A percentile compares a stretch with the other conserved stretches of the same genome.
These are phyloP conservation scores for Houttuynia cordata DNA, from an alignment of 164 flowering plant genomes.

Conservation along the genomic window DNA sequence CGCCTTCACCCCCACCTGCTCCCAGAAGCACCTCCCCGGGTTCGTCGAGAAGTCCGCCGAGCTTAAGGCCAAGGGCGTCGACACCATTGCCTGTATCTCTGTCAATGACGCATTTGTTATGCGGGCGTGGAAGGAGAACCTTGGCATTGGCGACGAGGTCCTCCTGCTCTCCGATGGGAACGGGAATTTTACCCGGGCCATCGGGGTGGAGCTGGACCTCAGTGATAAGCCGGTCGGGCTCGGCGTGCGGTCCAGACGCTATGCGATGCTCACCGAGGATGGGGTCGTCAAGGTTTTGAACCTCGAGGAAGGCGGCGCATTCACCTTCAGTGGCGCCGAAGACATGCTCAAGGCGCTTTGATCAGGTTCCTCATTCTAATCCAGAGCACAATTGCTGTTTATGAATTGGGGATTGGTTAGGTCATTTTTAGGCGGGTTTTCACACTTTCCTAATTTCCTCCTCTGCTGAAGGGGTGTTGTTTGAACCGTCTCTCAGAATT, in stretches of 20 bases:
- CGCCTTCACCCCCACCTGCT: constrained; percentile 87
- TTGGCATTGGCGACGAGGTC: constrained; percentile 47
- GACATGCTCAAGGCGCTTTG: constrained; percentile 41
- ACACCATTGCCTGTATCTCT: constrained; percentile 61
- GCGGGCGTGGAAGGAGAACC: constrained; percentile 62
- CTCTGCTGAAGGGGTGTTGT: background rate
- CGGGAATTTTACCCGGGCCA: constrained; percentile 49
- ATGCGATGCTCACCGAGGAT: constrained; percentile 44
- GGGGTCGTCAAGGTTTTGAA: constrained; percentile 59
- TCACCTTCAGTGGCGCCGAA: constrained; percentile 48
- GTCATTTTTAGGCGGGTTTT: background rate
- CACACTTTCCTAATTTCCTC: too few relatives aligned
- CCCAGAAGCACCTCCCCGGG: constrained; percentile 76
- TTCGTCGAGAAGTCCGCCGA: constrained; percentile 62
- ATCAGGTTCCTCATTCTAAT: background rate
- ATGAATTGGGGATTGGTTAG: too few relatives aligned
- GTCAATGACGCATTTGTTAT: constrained; percentile 85
- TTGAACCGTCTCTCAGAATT: background rate
- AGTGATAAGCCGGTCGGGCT: constrained; percentile 53
- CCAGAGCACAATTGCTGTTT: too few relatives aligned
- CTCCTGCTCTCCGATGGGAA: constrained; percentile 64
- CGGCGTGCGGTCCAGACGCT: constrained; percentile 57
- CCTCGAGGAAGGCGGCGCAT: constrained; percentile 58
- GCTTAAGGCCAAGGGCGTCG: constrained; percentile 52
- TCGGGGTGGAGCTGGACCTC: constrained; percentile 46